phyloP scores from a whole-genome alignment of 1,284 basidiomycete genomes.

The Mrakiaceae sp. region DNA sequence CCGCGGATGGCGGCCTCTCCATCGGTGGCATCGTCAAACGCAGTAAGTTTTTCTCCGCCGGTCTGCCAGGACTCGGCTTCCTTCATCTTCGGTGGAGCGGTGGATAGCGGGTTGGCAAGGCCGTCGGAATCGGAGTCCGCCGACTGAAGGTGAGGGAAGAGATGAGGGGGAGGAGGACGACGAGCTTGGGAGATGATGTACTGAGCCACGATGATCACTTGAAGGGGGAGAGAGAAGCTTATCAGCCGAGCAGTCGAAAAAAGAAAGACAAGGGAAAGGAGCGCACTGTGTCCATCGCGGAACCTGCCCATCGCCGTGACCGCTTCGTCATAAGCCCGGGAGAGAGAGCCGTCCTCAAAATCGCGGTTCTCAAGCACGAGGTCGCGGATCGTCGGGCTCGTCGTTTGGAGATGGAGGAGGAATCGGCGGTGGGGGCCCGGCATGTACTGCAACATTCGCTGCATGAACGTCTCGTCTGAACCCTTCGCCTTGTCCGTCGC shows the following conservation, averaged over 20 bases:
- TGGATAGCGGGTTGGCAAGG: conserved; percentile 2
- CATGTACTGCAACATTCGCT: conserved; percentile 81
- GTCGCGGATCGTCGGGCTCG: conserved; percentile 45
- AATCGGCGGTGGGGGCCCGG: conserved; percentile 81
- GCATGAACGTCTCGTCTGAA: conserved; percentile 49
- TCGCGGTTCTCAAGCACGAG: conserved; percentile 30
- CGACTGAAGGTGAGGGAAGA: conserved; percentile 18
- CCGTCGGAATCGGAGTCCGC: conserved; percentile 5
- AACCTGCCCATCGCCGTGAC: conserved; percentile 65
- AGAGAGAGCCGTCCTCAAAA: conserved; percentile 33
- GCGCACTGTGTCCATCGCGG: conserved; percentile 60
- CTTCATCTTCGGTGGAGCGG: conserved; percentile 4
- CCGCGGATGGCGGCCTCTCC: conserved; percentile 48
- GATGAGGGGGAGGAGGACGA: conserved; percentile 26
- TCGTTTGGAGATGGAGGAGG: conserved; percentile 62
- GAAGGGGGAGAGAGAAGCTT: background rate
- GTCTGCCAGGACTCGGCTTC: conserved; percentile 1
- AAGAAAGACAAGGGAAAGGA: background rate
- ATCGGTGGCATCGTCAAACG: conserved; percentile 39
- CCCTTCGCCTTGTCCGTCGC: conserved; percentile 22
- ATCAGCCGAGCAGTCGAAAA: background rate
- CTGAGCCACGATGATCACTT: conserved; percentile 61
- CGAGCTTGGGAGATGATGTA: conserved; percentile 66
- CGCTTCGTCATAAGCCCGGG: conserved; percentile 60
- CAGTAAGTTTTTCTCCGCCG: conserved; percentile 18